Evolutionary conservation across 148 eudicot species (phyloP).

Genomic region (Rheum nobile): DNA sequence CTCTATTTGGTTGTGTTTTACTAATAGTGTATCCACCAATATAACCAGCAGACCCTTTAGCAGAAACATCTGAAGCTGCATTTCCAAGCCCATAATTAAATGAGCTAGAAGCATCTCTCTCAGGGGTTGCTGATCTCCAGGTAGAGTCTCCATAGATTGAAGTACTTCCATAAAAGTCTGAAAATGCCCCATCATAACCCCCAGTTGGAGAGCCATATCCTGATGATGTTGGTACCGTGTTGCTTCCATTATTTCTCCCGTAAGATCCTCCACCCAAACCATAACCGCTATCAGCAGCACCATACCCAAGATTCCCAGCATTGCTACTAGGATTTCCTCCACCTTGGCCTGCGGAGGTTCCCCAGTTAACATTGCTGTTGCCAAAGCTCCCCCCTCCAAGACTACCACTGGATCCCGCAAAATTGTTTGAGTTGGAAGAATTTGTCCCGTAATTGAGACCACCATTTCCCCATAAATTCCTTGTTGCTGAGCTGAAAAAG

Average conservation of each 20-base stretch:
- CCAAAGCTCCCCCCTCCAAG: slow-evolving; percentile 9
- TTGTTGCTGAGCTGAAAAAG: slow-evolving; percentile 6
- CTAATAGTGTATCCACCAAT: slow-evolving; percentile 48
- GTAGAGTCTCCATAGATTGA: slow-evolving; percentile 47
- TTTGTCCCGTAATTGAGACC: too few relatives aligned
- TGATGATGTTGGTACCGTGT: slow-evolving; percentile 34
- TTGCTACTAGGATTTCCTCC: slow-evolving; percentile 9
- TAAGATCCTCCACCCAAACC: slow-evolving; percentile 38
- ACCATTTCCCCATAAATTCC: slow-evolving; percentile 17
- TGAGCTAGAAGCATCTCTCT: slow-evolving; percentile 45
- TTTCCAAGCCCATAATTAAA: slow-evolving; percentile 55
- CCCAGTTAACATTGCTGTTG: neutral
- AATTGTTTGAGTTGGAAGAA: slow-evolving; percentile 27
- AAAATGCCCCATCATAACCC: slow-evolving; percentile 46
- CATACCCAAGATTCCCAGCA: slow-evolving; percentile 5
- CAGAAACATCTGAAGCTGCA: slow-evolving; percentile 34
- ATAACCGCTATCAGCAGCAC: slow-evolving; percentile 23
- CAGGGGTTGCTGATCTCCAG: slow-evolving; percentile 54
- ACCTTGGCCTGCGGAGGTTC: slow-evolving; percentile 26
- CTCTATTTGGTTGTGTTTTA: slow-evolving; percentile 51
- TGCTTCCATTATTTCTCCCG: slow-evolving; percentile 37
- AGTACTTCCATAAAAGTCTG: slow-evolving; percentile 53
- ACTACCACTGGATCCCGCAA: slow-evolving; percentile 8
- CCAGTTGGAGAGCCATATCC: slow-evolving; percentile 36
- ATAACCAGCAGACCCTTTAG: slow-evolving; percentile 43